phyloP scores from a whole-genome alignment of 371 early-diverging fungal species.

The Mortierella sp. region DNA sequence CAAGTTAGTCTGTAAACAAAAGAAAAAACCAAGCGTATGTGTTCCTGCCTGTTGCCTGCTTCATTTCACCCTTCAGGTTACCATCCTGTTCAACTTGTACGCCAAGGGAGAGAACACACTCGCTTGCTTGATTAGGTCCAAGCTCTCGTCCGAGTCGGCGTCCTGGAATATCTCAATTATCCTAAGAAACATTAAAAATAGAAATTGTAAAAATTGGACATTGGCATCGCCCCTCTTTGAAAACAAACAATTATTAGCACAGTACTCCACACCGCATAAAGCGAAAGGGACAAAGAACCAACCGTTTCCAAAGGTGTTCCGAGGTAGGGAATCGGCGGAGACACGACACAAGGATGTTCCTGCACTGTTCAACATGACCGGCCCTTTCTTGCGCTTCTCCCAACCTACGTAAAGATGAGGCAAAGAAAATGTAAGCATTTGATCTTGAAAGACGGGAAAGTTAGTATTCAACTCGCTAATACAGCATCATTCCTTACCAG shows the following conservation, averaged over 20 bases:
- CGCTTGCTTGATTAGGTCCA: slow-evolving; percentile 28
- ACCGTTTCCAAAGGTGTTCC: slow-evolving; percentile 53
- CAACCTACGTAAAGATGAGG: slow-evolving; percentile 16
- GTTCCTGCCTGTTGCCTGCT: background rate
- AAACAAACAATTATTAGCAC: slow-evolving; percentile 7
- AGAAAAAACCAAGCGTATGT: background rate
- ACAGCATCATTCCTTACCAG: slow-evolving; percentile 16
- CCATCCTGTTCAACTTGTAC: slow-evolving; percentile 36
- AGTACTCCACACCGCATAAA: background rate
- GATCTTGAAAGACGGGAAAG: background rate
- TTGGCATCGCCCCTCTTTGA: slow-evolving; percentile 25
- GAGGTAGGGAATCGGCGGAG: slow-evolving; percentile 38
- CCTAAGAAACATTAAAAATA: slow-evolving; percentile 18
- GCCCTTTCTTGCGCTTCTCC: slow-evolving; percentile 34
- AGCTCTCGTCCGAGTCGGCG: slow-evolving; percentile 16
- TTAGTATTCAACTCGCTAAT: too few species aligned
- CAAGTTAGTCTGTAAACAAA: slow-evolving; percentile 14
- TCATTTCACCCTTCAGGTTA: slow-evolving; percentile 15
- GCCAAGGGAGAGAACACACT: slow-evolving; percentile 37
- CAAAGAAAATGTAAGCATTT: background rate
- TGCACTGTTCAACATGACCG: slow-evolving; percentile 28
- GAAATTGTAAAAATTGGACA: slow-evolving; percentile 9
- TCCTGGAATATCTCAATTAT: slow-evolving; percentile 18
- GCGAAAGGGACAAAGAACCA: slow-evolving; percentile 19
- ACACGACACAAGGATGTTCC: slow-evolving; percentile 28